phyloP scores from a whole-genome alignment of 2,329 filamentous ascomycete genomes.

The Apiospora malaysiana region DNA sequence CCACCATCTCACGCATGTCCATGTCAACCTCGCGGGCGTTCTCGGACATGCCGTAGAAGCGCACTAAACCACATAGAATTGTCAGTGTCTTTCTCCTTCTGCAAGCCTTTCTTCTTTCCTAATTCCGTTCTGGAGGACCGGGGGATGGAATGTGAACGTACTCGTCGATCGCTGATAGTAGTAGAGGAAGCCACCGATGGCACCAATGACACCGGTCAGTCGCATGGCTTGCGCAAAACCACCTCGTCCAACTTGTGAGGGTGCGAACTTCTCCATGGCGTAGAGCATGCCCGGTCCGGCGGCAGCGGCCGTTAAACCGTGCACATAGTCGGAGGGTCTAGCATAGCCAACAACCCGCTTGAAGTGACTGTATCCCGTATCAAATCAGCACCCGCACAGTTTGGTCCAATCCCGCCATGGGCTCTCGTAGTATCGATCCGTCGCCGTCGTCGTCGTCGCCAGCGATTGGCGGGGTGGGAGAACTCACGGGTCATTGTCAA shows the following conservation, averaged over 20 bases:
- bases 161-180: slow-evolving; percentile 84
- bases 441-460: neutral
- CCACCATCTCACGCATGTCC: slow-evolving; percentile 99
- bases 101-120: neutral
- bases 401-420: neutral
- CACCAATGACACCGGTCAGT: slow-evolving; percentile 73
- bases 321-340: slow-evolving; percentile 79
- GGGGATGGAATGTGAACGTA: slow-evolving; percentile 55
- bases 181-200: slow-evolving; percentile 80
- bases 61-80: slow-evolving; percentile 65
- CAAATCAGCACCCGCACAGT: slow-evolving; percentile 24
- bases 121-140: too few relatives aligned
- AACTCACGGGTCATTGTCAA: slow-evolving; percentile 96
- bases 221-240: slow-evolving; percentile 86
- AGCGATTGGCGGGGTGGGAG: slow-evolving; percentile 23
- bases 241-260: slow-evolving; percentile 82
- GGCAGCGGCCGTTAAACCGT: slow-evolving; percentile 71
- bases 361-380: slow-evolving; percentile 70
- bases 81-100: neutral
- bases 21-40: slow-evolving; percentile 90
- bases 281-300: slow-evolving; percentile 76
- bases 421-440: neutral
- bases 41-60: slow-evolving; percentile 94
- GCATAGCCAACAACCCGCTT: slow-evolving; percentile 89
- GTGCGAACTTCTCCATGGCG: slow-evolving; percentile 82